Evolutionary conservation across 2,329 filamentous ascomycete species (phyloP).

Genomic region (Ceratocystis smalleyi): DNA sequence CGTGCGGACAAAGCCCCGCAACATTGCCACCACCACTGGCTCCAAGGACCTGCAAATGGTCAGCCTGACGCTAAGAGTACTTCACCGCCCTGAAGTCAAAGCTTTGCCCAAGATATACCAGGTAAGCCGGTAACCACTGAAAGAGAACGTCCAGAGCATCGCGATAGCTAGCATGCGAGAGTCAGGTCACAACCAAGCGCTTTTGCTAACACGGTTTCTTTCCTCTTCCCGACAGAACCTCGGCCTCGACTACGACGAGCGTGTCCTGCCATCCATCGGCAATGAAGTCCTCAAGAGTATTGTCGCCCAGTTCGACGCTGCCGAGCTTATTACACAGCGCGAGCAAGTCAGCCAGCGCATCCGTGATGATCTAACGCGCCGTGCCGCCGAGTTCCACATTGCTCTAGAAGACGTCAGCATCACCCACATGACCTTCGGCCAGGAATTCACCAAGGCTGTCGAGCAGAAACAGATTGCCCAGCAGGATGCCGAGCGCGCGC

Average conservation of each 20-base stretch:
- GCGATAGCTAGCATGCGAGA: neutral
- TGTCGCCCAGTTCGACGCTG: slow-evolving; percentile 95
- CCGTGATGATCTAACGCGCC: slow-evolving; percentile 77
- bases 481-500: slow-evolving; percentile 90
- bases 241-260: slow-evolving; percentile 95
- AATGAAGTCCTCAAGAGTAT: slow-evolving; percentile 99
- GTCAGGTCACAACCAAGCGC: neutral
- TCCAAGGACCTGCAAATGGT: slow-evolving; percentile 99
- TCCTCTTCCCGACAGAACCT: slow-evolving; percentile 50
- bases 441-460: slow-evolving; percentile 95
- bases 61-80: slow-evolving; percentile 85
- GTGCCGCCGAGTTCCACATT: slow-evolving; percentile 96
- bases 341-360: slow-evolving; percentile 94
- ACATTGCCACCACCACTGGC: slow-evolving; percentile 92
- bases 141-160: neutral
- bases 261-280: slow-evolving; percentile 93
- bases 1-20: slow-evolving; percentile 91
- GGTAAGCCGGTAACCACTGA: slow-evolving; percentile 35
- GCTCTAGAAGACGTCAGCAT: slow-evolving; percentile 97
- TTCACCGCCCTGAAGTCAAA: slow-evolving; percentile 88
- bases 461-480: slow-evolving; percentile 99
- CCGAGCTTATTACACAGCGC: slow-evolving; percentile 95
- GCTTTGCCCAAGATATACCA: slow-evolving; percentile 95
- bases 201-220: slow-evolving; percentile 9
- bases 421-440: slow-evolving; percentile 99